Base-by-base conservation (phyloP, 2,329 filamentous ascomycete species). In the Ophioceras dolichostomum region DNA sequence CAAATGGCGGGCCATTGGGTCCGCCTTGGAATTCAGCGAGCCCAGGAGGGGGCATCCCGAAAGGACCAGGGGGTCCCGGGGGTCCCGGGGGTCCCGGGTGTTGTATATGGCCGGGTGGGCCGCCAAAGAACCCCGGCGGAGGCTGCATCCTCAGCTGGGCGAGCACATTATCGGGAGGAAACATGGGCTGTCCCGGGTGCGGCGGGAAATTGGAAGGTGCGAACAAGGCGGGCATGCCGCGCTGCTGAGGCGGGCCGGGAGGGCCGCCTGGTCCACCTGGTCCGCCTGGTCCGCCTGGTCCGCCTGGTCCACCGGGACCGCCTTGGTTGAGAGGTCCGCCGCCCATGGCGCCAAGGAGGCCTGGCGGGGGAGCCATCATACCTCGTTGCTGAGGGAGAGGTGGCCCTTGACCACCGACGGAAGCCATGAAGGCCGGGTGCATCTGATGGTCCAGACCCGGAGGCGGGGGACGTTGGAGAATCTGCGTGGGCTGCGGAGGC, bases 381-480 rank as follows among this genome's bases (percentile, higher is more conserved):
- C 64, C 64, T 41, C 50, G 46, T 24, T 49, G 56, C 38, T 56
- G 57, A 32, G 46, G 53, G 38, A 53, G 50, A 31, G 53, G 54
- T 16, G 55, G 51, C 28, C 62, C 62, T 42, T 67, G 63, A 17
- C 58, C 62, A 36, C 53, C 55, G 34, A 53, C 58, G 29, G n/a
- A n/a, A n/a, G 60, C 62, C 59, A 74, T 65, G 61, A 70, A 75
- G 40, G 57, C 66, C 14, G 66, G 70, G 14, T 68, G 70, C 58
- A 79, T 69, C 47, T 73, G 69, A 32, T 77, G 56, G 14, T 65
- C 74, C 29, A 80, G 57, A 7, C 76, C 75, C n/a, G n/a, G n/a
- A 2, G 73, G 70, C 1, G 66, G 69, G n/a, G 72, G 73, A 5
- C 75, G 70, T 54, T 79, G 75, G 17, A 80, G 55, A 37, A 80